Base-by-base conservation (phyloP, 176 grass and related monocot species). In the Rhipidocladum racemiflorum region DNA sequence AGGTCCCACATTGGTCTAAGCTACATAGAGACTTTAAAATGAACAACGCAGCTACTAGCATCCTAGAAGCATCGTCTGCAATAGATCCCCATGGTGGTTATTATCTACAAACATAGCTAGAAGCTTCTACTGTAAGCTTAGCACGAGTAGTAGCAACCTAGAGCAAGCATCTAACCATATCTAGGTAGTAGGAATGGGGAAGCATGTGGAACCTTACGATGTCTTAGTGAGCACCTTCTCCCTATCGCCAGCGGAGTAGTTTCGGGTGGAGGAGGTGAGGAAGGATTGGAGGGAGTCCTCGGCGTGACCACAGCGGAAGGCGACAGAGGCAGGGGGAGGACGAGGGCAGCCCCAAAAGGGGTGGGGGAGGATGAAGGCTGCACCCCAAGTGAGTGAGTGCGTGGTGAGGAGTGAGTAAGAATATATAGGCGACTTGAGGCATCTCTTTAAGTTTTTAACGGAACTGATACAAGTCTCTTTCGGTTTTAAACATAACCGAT, bases 221-320 rank as follows among this genome's bases (percentile, higher is more conserved):
- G 65, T 84, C 92, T 77, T 98, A 14, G 90, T 92, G 67, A 98
- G 88, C 84, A 90, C 90, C 88, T 93, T 98, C 21, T 94, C 88
- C 82, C 87, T 82, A 68, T 54, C 77, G 45, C n/a, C 48, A 18
- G 76, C 81, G 55, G 82, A 56, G 69, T 85, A 77, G 60, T 89
- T 88, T 29, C 71, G 14, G n/a, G n/a, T n/a, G 14, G 68, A 81
- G 42, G 73, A 81, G 45, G 92, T 72, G 23, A 89, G 88, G 78
- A 93, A 92, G 14, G 92, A 85, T 7, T 90, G 84, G 59, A 98
- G 82, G 44, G 90, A 32, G 68, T 98, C 96, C 92, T 98, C 96
- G 23, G 90, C 84, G 20, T 79, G 84, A 79, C 96, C 89, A 68
- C 96, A 98, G 70, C 96, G 86, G 82, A 93, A 88, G 49, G 90